Evolutionary conservation across 2,329 filamentous ascomycete species (phyloP), one percentile per base, ranked within the genome.

Genomic region (Cladosporium sp.): DNA sequence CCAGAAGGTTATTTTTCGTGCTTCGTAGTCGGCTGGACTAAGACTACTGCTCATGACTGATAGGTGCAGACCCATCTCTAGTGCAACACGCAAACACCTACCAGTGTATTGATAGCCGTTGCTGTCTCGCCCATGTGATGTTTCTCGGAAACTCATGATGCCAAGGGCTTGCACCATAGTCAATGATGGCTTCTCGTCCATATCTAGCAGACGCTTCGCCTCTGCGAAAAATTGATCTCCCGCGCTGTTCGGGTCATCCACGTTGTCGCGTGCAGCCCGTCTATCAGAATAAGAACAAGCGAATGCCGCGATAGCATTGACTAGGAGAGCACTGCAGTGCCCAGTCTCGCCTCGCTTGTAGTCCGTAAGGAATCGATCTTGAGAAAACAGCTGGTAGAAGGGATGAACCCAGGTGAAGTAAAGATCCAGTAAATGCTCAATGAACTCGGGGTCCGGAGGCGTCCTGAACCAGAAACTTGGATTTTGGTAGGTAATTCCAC

Each of bases 211-310:
- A 9, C 85, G 78, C 61, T 82, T 79, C 7, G 84, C 82, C 70
- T 92, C 88, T 55, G 84, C 83, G 71, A 90, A 91, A 73, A 90
- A 92, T 68, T 89, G 84, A 62, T 90, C 85, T 4, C 88, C 88
- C 0, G 87, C 86, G 0, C 86, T 85, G 59, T 82, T 81, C 2
- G 85, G 80, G 66, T 89, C 82, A 64, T 78, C 75, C 0, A 84
- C 81, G 59, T 86, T 80, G n/a, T 80, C 82, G 39, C 87, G 82
- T 11, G 86, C 87, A 66, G 80, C 81, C 17, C 82, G 82, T 37
- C 86, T 82, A 54, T 82, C 84, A 1, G 88, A 90, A 60, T 73
- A 74, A 55, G 72, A 67, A 47, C 70, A 74, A 5, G 69, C 71
- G 39, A 72, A 65, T 5, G 70, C 64, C 8, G 72, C 59, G 19